Evolutionary conservation across 345 rosid species (phyloP).

Genomic region (Brassica rapa): DNA sequence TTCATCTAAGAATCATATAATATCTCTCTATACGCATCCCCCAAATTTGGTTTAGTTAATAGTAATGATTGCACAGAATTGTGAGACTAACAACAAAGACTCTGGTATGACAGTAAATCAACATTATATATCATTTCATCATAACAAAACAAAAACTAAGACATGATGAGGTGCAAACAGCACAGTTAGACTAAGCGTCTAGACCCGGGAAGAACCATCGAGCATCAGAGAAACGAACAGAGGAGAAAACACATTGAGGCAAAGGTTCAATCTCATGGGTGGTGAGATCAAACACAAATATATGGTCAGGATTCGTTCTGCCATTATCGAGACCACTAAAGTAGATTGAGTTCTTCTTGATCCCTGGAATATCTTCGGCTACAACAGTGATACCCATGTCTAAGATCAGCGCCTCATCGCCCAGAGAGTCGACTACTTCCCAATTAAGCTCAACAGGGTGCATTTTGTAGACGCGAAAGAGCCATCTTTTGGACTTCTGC

Average conservation of each 20-base stretch:
- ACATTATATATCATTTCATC: background rate
- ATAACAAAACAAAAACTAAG: background rate
- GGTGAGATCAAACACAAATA: constrained; percentile 31
- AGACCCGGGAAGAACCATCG: constrained; percentile 30
- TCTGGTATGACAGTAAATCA: background rate
- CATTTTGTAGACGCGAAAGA: constrained; percentile 6
- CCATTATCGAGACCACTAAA: background rate
- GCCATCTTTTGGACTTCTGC: background rate
- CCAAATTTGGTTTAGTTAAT: too few species aligned
- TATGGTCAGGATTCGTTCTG: background rate
- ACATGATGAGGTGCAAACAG: background rate
- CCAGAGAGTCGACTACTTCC: constrained; percentile 14
- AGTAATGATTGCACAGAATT: background rate
- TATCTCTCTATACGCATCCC: too few species aligned
- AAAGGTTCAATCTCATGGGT: background rate
- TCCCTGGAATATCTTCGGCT: constrained; percentile 10
- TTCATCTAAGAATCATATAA: too few species aligned
- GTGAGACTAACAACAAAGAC: background rate
- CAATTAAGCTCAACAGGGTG: background rate
- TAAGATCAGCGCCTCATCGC: constrained; percentile 11
- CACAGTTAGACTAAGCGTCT: background rate
- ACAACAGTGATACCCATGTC: constrained; percentile 21
- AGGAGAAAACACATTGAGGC: constrained; percentile 15
- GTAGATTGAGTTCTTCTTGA: constrained; percentile 17
- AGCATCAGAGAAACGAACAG: background rate